A percentile compares a stretch with the other conserved stretches of the same genome.
These are phyloP conservation scores for Talaromyces sp. DNA, from an alignment of 2,329 filamentous ascomycete species.

Conservation along the genomic window DNA sequence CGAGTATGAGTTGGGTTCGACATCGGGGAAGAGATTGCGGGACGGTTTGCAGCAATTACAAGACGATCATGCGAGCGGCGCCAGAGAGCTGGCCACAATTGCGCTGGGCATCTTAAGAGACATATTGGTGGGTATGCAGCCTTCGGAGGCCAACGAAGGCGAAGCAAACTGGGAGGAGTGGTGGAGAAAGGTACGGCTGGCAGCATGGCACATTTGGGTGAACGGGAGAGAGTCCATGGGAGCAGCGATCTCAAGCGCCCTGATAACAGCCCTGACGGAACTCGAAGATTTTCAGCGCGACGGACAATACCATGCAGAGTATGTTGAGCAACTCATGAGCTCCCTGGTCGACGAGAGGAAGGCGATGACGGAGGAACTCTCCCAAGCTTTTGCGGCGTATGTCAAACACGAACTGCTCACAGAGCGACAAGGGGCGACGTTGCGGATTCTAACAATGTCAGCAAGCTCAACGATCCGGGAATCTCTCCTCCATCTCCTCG, in stretches of 20 bases:
- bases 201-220: constrained; percentile 60
- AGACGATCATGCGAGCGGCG: constrained; percentile 55
- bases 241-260: constrained; percentile 48
- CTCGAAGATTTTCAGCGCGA: constrained; percentile 21
- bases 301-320: constrained; percentile 3
- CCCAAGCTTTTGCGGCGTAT: constrained; percentile 21
- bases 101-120: constrained; percentile 49
- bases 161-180: constrained; percentile 32
- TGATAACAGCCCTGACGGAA: constrained; percentile 21
- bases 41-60: constrained; percentile 47
- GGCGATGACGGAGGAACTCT: constrained; percentile 19
- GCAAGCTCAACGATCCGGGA: constrained; percentile 57
- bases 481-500: constrained; percentile 37
- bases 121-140: constrained; percentile 30
- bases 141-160: not conserved
- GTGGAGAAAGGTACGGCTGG: constrained; percentile 54
- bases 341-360: constrained; percentile 19
- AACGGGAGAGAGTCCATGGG: constrained; percentile 64
- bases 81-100: constrained; percentile 52
- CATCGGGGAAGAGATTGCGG: constrained; percentile 44
- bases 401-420: constrained; percentile 16
- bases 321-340: constrained; percentile 19
- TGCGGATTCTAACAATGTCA: constrained; percentile 55
- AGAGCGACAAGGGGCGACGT: constrained; percentile 21
- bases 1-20: constrained; percentile 46